Base-by-base conservation (phyloP, 371 early-diverging fungal genomes). In the Circinella minor region DNA sequence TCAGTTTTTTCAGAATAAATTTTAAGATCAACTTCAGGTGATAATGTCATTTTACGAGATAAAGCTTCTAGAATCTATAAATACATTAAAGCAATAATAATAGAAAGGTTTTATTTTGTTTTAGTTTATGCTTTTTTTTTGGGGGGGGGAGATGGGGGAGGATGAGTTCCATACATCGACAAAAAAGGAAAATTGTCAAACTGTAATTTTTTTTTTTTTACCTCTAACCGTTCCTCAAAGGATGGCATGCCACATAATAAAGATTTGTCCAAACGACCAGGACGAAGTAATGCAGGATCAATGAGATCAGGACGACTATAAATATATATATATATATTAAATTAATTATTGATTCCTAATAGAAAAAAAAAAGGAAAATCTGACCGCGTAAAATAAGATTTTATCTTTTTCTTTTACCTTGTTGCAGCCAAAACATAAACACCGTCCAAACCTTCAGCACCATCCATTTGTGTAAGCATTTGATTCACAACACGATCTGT, bases 251-350 rank as follows among this genome's bases (percentile, higher is more conserved):
- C 92, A 76, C 97, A 97, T 27, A 95, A 73, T 18, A 98, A 71
- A 8, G 93, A 91, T 79, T 99, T 96, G 82, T 99, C 99, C 66
- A 99, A 94, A 71, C 99, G 94, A 43, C 99, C 99, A 37, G 99
- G 99, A 38, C 99, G 92, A 51, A 96, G 87, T 69, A 99, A 86
- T 0, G 99, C 99, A 36, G 96, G 94, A 81, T 99, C 99, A 66
- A 99, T 91, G n/a, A 98, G 89, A 75, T 99, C 99, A 39, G 99
- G 99, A n/a, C 97, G 94, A 83, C 99, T 99, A 78, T 13, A 8
- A 11, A 43, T 6, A 43, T 9, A 9, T 0, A 39, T 4, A 39
- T 39, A 43, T 9, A 43, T 6, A 43, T 27, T 27, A 27, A 27
- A 27, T 27, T 27, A 27, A 27, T 27, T 27, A 27, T 1, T 0